phyloP scores from a whole-genome alignment of 1,284 basidiomycete species.

The Cronartium quercuum region DNA sequence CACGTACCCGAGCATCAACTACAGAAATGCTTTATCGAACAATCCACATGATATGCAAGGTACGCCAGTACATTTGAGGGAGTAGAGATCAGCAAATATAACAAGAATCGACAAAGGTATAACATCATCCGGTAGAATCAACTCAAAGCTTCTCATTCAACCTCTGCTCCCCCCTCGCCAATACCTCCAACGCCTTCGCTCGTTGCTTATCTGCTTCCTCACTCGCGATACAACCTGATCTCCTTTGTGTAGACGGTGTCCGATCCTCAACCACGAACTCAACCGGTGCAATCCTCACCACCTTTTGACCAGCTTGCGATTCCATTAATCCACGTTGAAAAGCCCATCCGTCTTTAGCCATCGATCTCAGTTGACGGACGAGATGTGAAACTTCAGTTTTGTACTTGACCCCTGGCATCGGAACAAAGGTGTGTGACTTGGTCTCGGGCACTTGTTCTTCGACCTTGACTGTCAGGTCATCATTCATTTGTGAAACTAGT shows the following conservation, averaged over 20 bases:
- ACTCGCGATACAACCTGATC: background rate
- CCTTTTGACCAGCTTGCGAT: slow-evolving; percentile 21
- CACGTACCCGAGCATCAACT: too few relatives aligned
- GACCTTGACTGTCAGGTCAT: slow-evolving; percentile 3
- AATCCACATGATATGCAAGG: too few relatives aligned
- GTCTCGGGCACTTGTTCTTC: background rate
- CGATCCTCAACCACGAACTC: slow-evolving; percentile 22
- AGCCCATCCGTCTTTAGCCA: slow-evolving; percentile 36
- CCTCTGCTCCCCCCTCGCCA: background rate
- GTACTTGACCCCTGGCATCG: slow-evolving; percentile 31
- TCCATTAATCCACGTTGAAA: slow-evolving; percentile 15
- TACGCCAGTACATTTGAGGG: too few relatives aligned
- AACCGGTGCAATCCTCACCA: slow-evolving; percentile 12
- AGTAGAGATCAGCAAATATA: too few relatives aligned
- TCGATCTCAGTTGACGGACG: slow-evolving; percentile 19
- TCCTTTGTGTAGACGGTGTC: background rate
- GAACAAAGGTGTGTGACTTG: slow-evolving; percentile 16
- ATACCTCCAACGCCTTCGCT: background rate
- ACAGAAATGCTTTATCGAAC: too few relatives aligned
- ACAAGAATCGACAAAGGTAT: too few relatives aligned
- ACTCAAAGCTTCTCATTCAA: too few relatives aligned
- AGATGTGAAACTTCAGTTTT: slow-evolving; percentile 32
- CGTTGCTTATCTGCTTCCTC: background rate
- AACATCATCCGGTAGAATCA: too few relatives aligned
- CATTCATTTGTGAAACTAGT: background rate